These are phyloP conservation scores for Bisporella sp. DNA, from an alignment of 2,329 filamentous ascomycete genomes.

Conservation along the genomic window DNA sequence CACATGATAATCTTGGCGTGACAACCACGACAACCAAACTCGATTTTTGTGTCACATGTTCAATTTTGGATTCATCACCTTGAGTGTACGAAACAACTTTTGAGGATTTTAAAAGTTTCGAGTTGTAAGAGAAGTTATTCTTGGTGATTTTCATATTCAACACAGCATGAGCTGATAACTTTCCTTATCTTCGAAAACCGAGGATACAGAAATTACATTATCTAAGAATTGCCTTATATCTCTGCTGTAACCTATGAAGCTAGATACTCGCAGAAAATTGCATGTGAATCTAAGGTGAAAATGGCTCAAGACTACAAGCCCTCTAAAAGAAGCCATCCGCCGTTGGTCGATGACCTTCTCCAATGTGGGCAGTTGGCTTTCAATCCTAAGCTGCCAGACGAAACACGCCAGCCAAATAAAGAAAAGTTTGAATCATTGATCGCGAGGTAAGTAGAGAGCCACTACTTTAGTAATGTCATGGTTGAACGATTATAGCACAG, in stretches of 20 bases:
- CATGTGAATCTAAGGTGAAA: no score
- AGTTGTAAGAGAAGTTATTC: no score
- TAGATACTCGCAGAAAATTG: no score
- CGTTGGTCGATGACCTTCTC: constrained; percentile 23
- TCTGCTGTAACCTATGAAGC: background rate
- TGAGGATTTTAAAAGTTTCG: no score
- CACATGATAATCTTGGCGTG: constrained; percentile 1
- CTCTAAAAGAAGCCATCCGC: constrained; percentile 11
- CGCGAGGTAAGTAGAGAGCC: constrained; percentile 9
- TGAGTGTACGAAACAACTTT: no score
- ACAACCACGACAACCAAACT: no score
- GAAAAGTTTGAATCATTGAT: constrained; percentile 17
- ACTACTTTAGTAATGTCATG: constrained; percentile 6
- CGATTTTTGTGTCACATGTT: no score
- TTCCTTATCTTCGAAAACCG: no score
- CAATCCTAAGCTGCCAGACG: constrained; percentile 19
- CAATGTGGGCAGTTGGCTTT: constrained; percentile 22
- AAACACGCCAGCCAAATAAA: constrained; percentile 9
- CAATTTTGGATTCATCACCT: no score
- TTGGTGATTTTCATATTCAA: no score
- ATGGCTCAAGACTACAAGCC: no score
- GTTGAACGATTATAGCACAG: constrained; percentile 24
- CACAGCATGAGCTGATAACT: no score
- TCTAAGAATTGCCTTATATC: background rate
- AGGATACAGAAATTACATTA: background rate